Evolutionary conservation across 78 protist species (phyloP).

Genomic region (Chrysochromulina tobinii): DNA sequence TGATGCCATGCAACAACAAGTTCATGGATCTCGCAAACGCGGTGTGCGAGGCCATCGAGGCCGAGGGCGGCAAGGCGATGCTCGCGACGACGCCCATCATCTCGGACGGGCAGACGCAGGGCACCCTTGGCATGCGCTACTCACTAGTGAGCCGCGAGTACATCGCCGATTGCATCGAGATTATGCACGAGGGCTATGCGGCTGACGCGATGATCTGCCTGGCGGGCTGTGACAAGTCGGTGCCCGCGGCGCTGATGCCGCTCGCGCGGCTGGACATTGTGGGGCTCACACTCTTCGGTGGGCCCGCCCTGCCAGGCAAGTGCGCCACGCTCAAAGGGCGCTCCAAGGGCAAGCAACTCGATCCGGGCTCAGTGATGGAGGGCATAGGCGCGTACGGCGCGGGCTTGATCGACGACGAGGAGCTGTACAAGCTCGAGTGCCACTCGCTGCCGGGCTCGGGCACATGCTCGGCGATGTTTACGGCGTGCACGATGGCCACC

Average conservation of each 20-base stretch:
- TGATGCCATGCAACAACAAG: not conserved
- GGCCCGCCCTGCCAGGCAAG: not conserved
- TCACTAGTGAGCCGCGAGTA: not conserved
- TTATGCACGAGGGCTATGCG: not conserved
- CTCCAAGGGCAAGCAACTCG: not conserved
- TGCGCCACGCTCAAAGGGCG: not conserved
- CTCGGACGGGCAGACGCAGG: conserved; percentile 4
- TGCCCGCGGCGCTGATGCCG: not conserved
- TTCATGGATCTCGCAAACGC: not conserved
- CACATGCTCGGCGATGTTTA: not conserved
- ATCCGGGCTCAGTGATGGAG: not conserved
- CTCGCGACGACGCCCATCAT: not conserved
- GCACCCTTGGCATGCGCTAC: not conserved
- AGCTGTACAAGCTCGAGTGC: not conserved
- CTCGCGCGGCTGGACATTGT: not conserved
- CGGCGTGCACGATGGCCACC: not conserved
- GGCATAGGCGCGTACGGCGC: not conserved
- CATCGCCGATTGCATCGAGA: conserved; percentile 3
- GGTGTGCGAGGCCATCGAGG: not conserved
- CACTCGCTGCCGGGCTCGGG: not conserved
- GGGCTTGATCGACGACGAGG: not conserved
- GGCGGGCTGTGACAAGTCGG: not conserved
- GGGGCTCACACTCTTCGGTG: not conserved
- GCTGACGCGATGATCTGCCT: not conserved
- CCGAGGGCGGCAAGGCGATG: not conserved